Conservation (phyloP, 2,329 filamentous ascomycete species). For the Fusarium sp. region DNA sequence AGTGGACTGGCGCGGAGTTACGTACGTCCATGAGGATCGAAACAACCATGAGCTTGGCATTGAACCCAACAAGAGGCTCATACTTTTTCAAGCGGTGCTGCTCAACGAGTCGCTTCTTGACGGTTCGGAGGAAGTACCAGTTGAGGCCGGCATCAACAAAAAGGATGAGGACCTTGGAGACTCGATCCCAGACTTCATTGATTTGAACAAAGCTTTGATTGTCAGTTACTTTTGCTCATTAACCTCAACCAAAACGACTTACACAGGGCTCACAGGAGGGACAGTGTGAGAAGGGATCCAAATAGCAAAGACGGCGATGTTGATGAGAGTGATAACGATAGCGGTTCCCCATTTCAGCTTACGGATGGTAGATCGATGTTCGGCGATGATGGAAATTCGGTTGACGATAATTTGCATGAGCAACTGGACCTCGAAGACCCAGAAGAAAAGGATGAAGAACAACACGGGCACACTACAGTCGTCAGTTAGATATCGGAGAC, state of each 20-base stretch:
- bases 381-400: constrained; percentile 61
- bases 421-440: constrained; percentile 61
- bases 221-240: background rate
- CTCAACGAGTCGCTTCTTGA: constrained; percentile 58
- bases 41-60: constrained; percentile 60
- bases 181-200: constrained; percentile 64
- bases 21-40: constrained; percentile 62
- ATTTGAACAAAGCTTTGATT: constrained; percentile 50
- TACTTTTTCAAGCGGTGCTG: constrained; percentile 63
- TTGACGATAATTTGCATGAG: constrained; percentile 68
- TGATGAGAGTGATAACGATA: constrained; percentile 58
- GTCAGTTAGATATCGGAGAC: background rate
- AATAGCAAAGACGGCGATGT: constrained; percentile 64
- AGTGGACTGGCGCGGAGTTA: rapidly evolving
- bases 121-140: constrained; percentile 61
- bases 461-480: constrained; percentile 45
- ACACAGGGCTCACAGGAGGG: constrained; percentile 53
- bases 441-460: constrained; percentile 53
- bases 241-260: background rate
- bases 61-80: constrained; percentile 60
- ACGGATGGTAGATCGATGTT: constrained; percentile 51
- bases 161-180: constrained; percentile 63
- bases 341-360: constrained; percentile 61
- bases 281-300: constrained; percentile 61
- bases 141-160: constrained; percentile 63